Conservation (phyloP, 352 stramenopile species). For the Globisporangium yorkense region DNA sequence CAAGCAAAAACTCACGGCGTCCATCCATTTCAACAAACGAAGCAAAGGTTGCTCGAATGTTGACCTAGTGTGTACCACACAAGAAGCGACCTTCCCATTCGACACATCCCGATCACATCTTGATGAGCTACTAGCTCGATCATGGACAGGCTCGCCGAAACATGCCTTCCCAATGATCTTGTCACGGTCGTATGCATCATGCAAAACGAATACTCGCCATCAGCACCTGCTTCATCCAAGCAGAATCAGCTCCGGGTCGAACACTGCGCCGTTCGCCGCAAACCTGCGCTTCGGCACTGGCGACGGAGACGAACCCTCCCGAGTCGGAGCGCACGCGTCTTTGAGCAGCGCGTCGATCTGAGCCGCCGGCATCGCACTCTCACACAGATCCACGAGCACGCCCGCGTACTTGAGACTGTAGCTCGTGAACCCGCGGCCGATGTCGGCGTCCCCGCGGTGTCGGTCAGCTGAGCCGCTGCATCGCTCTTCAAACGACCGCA, state of each 20-base stretch:
- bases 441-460: slow-evolving; percentile 16
- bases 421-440: slow-evolving; percentile 41
- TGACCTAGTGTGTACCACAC: too few species aligned
- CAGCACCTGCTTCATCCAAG: neutral
- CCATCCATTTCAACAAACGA: too few species aligned
- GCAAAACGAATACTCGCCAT: too few species aligned
- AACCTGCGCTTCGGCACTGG: neutral
- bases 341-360: slow-evolving; percentile 25
- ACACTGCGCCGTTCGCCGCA: slow-evolving; percentile 7
- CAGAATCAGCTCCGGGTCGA: slow-evolving; percentile 19
- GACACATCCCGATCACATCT: too few species aligned
- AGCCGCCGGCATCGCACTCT: slow-evolving; percentile 16
- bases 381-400: slow-evolving; percentile 40
- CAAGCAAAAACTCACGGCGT: too few species aligned
- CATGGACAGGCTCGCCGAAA: too few species aligned
- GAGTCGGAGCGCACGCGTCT: slow-evolving; percentile 17
- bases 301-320: neutral
- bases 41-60: too few species aligned
- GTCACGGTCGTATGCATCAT: too few species aligned
- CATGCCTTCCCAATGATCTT: too few species aligned
- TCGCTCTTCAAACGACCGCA: slow-evolving; percentile 21
- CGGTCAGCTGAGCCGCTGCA: slow-evolving; percentile 10
- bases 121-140: too few species aligned
- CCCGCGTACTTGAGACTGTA: slow-evolving; percentile 69
- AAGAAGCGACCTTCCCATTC: too few species aligned